Evolutionary conservation across 2,329 filamentous ascomycete species (phyloP), one percentile per base, ranked within the genome.

Genomic region (Trichoderma sp.): DNA sequence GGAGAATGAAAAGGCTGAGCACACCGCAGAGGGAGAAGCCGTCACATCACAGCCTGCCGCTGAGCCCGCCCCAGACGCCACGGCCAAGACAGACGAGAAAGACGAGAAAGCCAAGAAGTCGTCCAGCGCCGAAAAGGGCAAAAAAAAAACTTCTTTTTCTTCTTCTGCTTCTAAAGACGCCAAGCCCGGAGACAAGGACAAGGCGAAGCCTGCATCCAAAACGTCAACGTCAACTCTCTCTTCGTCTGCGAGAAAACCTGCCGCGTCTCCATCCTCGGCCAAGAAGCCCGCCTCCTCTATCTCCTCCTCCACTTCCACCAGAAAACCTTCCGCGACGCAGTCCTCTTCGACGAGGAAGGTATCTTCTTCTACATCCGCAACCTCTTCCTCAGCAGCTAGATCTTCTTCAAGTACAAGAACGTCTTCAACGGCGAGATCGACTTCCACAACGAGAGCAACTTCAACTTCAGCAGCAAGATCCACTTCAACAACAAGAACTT

Each of bases 181-280:
- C n/a, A 67, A 71, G 21, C 74, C 74, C 32, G 70, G 74, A 28
- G 72, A 76, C 36, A 73, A 75, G 64, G 73, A 75, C 32, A 74
- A 72, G 56, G 72, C 73, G 62, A 74, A 66, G 30, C 34, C 68
- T 26, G 14, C 43, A 26, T 28, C 64, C 63, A 67, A 51, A 67
- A 26, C 53, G 7, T 67, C 70, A 30, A 21, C 28, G 24, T 67
- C 70, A 30, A 24, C 34, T 21, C 6, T 64, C 8, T 14, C 34
- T 24, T 70, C 60, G 60, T 64, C 60, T 53, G 32, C 32, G 24
- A 71, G 36, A 36, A 71, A 71, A 32, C 66, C 66, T 26, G 36
- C 57, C 30, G 43, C 66, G 36, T 70, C 66, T 53, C 21, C 18
- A 6, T 51, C 69, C 18, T 58, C 70, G 65, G 43, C 70, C 26